phyloP scores from a whole-genome alignment of 1,284 basidiomycete genomes.

The Megacollybia platyphylla region DNA sequence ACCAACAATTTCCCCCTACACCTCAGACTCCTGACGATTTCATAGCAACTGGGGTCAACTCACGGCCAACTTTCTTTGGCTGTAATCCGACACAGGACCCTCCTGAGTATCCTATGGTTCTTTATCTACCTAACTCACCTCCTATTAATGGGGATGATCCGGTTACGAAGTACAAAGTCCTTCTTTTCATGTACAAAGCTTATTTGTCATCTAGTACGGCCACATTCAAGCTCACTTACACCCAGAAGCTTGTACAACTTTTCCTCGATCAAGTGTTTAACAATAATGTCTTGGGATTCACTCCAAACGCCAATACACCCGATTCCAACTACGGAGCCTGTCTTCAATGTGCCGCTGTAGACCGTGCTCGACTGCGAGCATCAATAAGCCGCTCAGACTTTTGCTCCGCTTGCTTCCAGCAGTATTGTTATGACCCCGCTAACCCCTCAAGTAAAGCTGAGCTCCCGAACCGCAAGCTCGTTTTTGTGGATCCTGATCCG shows the following conservation, averaged over 20 bases:
- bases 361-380: constrained; percentile 31
- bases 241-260: constrained; percentile 26
- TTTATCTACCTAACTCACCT: constrained; percentile 55
- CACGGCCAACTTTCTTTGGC: constrained; percentile 67
- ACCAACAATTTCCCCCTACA: constrained; percentile 51
- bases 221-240: constrained; percentile 40
- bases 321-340: constrained; percentile 42
- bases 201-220: constrained; percentile 21
- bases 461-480: constrained; percentile 28
- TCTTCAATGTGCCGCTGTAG: constrained; percentile 40
- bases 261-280: constrained; percentile 41
- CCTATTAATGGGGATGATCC: constrained; percentile 44
- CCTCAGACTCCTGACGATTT: constrained; percentile 42
- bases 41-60: constrained; percentile 49
- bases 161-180: constrained; percentile 39
- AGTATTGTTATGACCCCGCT: constrained; percentile 40
- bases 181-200: constrained; percentile 1
- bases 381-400: constrained; percentile 25
- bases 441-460: constrained; percentile 28
- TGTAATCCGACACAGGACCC: constrained; percentile 42
- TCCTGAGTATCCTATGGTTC: constrained; percentile 41
- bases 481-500: constrained; percentile 38
- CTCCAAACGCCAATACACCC: constrained; percentile 31
- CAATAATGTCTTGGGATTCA: constrained; percentile 43
- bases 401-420: constrained; percentile 36